phyloP scores from a whole-genome alignment of 305 asterid genomes.

The Fraxinus ornus region DNA sequence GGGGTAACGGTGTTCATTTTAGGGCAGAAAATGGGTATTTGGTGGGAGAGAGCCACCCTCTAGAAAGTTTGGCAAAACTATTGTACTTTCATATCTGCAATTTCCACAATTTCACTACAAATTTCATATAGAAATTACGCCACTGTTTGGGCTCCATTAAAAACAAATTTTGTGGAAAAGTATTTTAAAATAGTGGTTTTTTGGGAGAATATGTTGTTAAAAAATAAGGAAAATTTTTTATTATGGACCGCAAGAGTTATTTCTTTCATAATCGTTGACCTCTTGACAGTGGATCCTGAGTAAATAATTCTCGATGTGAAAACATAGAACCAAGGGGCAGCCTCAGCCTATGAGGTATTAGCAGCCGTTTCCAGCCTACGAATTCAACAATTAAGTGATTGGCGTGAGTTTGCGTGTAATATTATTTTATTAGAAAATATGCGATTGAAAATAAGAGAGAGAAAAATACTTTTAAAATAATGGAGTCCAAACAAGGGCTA shows the following conservation, averaged over 20 bases:
- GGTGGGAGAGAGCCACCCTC: background rate
- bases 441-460: background rate
- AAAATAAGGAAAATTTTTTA: background rate
- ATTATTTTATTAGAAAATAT: no score
- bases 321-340: background rate
- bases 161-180: background rate
- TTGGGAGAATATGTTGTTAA: background rate
- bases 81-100: background rate
- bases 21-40: background rate
- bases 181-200: background rate
- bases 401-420: background rate
- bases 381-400: background rate
- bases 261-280: background rate
- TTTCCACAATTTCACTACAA: background rate
- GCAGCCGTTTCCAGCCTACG: background rate
- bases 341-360: background rate
- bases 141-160: background rate
- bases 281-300: background rate
- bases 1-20: background rate
- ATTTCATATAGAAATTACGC: background rate
- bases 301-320: background rate
- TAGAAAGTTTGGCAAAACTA: background rate
- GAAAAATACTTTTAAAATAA: no score
- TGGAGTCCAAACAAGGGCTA: background rate
- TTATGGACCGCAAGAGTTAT: background rate